Evolutionary conservation across 495 filamentous ascomycete genomes (phyloP).

Genomic region (Patellaria atrata): DNA sequence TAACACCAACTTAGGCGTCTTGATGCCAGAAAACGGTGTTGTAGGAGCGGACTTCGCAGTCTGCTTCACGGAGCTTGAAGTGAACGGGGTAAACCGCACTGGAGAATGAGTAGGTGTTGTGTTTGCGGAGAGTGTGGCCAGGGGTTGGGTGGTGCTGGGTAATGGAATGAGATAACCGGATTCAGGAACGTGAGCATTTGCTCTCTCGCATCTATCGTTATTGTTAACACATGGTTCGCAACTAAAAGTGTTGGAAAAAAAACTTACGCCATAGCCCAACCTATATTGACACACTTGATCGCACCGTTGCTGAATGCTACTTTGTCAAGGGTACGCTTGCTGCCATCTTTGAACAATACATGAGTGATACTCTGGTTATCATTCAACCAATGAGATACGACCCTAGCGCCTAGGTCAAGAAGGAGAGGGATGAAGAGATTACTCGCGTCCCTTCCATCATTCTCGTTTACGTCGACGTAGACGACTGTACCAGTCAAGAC

Average conservation of each 20-base stretch:
- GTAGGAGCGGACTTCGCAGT: too few species aligned
- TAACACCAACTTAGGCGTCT: too few species aligned
- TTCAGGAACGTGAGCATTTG: conserved; percentile 13
- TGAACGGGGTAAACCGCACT: too few species aligned
- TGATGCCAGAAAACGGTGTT: too few species aligned
- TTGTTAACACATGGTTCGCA: conserved; percentile 1
- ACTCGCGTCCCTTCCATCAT: conserved; percentile 64
- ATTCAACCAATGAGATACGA: conserved; percentile 59
- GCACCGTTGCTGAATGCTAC: conserved; percentile 58
- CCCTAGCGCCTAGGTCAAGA: conserved; percentile 70
- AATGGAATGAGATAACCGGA: conserved; percentile 11
- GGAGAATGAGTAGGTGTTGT: too few species aligned
- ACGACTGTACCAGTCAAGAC: conserved; percentile 49
- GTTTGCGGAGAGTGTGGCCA: too few species aligned
- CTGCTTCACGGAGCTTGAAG: too few species aligned
- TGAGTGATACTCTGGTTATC: conserved; percentile 76
- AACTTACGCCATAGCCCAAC: conserved; percentile 17
- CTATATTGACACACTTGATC: conserved; percentile 32
- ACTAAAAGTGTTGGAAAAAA: background rate
- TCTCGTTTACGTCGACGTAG: conserved; percentile 88
- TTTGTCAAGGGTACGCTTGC: conserved; percentile 74
- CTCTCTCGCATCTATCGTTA: conserved; percentile 14
- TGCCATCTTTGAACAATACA: conserved; percentile 89
- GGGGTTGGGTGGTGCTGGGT: conserved; percentile 1
- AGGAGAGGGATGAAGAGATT: conserved; percentile 71